Evolutionary conservation across 768 basidiomycete genomes (phyloP).

Genomic region (Polyporus arcularius): DNA sequence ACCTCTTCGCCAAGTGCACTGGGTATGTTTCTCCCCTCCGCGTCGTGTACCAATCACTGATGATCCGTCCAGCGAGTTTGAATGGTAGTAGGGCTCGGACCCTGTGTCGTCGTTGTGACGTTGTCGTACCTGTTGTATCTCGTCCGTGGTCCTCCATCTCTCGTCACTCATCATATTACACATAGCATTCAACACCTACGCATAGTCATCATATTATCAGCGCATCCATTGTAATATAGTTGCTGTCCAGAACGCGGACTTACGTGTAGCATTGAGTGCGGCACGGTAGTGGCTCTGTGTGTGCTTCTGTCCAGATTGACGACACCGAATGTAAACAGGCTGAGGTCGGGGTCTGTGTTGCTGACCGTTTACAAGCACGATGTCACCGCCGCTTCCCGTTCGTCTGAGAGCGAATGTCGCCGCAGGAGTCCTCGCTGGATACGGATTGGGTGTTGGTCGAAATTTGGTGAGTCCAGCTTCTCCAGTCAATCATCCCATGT

Average conservation of each 20-base stretch:
- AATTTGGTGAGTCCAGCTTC: background rate
- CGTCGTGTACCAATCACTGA: background rate
- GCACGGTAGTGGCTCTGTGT: background rate
- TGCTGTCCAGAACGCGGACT: constrained; percentile 6
- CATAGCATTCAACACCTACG: constrained; percentile 16
- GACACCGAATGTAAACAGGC: too few relatives aligned
- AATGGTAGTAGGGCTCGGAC: constrained; percentile 31
- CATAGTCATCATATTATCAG: constrained; percentile 11
- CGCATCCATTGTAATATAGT: constrained; percentile 19
- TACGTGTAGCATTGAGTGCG: background rate
- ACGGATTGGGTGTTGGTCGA: background rate
- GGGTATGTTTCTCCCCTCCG: constrained; percentile 54
- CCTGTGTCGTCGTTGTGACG: constrained; percentile 1
- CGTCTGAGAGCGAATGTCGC: too few relatives aligned
- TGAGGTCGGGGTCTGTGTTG: too few relatives aligned
- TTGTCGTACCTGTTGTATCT: constrained; percentile 9
- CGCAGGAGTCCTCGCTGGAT: too few relatives aligned
- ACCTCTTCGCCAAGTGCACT: constrained; percentile 94
- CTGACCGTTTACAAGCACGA: too few relatives aligned
- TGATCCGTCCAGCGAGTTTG: constrained; percentile 31
- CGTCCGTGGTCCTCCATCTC: background rate
- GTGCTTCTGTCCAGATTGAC: too few relatives aligned
- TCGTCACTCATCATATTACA: constrained; percentile 13
- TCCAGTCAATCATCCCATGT: too few relatives aligned
- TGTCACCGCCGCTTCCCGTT: too few relatives aligned